phyloP scores from a whole-genome alignment of 2,329 filamentous ascomycete species.

The Pezicula neosporulosa region DNA sequence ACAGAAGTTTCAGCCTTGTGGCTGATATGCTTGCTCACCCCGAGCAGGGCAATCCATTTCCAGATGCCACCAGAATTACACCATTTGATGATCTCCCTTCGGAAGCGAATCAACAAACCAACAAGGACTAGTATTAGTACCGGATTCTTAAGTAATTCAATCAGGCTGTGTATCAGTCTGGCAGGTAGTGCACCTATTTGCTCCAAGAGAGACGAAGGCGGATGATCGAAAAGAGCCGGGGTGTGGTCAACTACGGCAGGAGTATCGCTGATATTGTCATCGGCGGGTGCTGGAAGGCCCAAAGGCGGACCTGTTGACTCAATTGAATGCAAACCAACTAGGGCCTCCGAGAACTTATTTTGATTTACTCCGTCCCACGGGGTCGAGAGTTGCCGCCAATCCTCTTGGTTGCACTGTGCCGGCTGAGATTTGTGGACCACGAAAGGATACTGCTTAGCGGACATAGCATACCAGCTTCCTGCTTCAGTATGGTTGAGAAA shows the following conservation, averaged over 20 bases:
- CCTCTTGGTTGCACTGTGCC: constrained; percentile 49
- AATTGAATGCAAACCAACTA: constrained; percentile 71
- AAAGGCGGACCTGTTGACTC: constrained; percentile 42
- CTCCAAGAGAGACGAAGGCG: constrained; percentile 38
- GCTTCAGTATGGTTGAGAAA: constrained; percentile 83
- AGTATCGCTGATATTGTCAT: neutral
- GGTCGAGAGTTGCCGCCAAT: constrained; percentile 42
- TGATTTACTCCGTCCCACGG: constrained; percentile 29
- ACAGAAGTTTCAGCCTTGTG: constrained; percentile 3
- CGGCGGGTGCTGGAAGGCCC: constrained; percentile 28
- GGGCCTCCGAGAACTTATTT: constrained; percentile 52
- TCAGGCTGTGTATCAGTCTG: constrained; percentile 44
- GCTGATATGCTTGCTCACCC: constrained; percentile 15
- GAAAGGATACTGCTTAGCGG: constrained; percentile 79
- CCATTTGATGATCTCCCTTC: constrained; percentile 13
- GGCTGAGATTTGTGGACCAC: constrained; percentile 65
- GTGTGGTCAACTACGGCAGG: constrained; percentile 5
- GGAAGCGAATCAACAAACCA: constrained; percentile 17
- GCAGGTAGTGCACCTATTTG: constrained; percentile 49
- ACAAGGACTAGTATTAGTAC: constrained; percentile 30
- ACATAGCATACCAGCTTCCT: constrained; percentile 95
- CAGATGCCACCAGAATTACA: neutral
- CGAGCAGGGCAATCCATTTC: constrained; percentile 28
- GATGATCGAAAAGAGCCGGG: constrained; percentile 31
- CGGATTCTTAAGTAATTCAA: constrained; percentile 55